These are phyloP conservation scores for Leucosporidium creatinivorum DNA, from an alignment of 768 basidiomycete genomes.

Conservation along the genomic window DNA sequence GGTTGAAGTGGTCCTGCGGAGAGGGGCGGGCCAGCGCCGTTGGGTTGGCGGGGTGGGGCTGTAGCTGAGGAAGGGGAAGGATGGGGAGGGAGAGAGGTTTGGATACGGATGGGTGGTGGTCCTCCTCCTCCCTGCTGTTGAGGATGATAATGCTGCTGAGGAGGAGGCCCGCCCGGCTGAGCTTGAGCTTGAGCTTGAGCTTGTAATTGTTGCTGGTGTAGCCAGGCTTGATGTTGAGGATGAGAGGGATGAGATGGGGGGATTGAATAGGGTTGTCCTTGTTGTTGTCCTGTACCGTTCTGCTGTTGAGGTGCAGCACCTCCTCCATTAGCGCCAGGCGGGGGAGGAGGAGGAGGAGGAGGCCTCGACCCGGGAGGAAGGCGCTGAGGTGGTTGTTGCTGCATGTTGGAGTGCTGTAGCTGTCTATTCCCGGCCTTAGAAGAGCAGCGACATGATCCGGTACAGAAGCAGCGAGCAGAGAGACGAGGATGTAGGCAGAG, in stretches of 20 bases:
- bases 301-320: neutral
- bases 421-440: neutral
- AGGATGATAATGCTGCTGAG: neutral
- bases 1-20: neutral
- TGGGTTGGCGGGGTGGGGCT: neutral
- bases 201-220: conserved; percentile 7
- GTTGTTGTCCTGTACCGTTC: too few relatives aligned
- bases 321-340: neutral
- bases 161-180: too few relatives aligned
- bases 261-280: neutral
- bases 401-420: neutral
- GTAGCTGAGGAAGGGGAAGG: neutral
- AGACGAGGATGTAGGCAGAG: too few relatives aligned
- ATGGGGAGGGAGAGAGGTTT: neutral
- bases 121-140: neutral
- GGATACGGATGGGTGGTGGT: neutral
- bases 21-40: neutral
- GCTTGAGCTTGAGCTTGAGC: too few relatives aligned
- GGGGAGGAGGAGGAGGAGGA: too few relatives aligned
- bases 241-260: conserved; percentile 19
- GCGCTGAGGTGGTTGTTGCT: neutral
- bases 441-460: neutral
- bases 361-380: neutral
- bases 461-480: neutral
- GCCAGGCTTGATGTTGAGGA: conserved; percentile 20